phyloP scores from a whole-genome alignment of 2,329 filamentous ascomycete species.

The Aspergillus sp. region DNA sequence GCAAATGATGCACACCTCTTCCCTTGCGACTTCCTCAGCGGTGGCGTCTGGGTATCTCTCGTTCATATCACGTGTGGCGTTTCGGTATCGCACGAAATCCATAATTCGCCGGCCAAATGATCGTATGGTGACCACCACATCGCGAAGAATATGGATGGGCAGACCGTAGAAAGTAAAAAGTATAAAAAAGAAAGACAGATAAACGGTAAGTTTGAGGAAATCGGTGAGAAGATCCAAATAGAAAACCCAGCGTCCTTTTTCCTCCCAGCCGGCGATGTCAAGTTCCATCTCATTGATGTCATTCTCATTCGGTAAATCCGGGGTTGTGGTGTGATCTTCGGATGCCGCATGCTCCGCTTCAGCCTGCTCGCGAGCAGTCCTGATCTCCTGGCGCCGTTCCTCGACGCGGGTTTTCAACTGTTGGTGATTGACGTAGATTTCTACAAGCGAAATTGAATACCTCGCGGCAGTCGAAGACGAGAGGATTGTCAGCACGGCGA shows the following conservation, averaged over 20 bases:
- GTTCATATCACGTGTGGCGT: slow-evolving; percentile 93
- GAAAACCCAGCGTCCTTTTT: slow-evolving; percentile 90
- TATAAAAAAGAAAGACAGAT: slow-evolving; percentile 88
- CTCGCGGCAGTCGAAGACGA: slow-evolving; percentile 76
- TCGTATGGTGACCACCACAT: slow-evolving; percentile 89
- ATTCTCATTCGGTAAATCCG: slow-evolving; percentile 62
- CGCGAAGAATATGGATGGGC: slow-evolving; percentile 93
- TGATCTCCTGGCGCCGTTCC: slow-evolving; percentile 67
- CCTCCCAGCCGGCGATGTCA: slow-evolving; percentile 93
- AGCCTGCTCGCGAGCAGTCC: slow-evolving; percentile 52
- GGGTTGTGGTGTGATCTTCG: slow-evolving; percentile 35
- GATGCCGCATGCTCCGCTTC: slow-evolving; percentile 38
- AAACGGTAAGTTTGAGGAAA: slow-evolving; percentile 86
- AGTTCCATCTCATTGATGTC: slow-evolving; percentile 91
- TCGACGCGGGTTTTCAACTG: slow-evolving; percentile 71
- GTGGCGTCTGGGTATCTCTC: slow-evolving; percentile 86
- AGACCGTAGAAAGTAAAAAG: slow-evolving; percentile 91
- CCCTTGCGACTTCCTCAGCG: slow-evolving; percentile 75
- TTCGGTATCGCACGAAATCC: slow-evolving; percentile 85
- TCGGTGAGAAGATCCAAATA: slow-evolving; percentile 85
- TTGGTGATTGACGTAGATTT: slow-evolving; percentile 70
- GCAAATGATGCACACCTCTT: slow-evolving; percentile 97
- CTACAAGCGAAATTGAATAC: slow-evolving; percentile 75
- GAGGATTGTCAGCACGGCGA: slow-evolving; percentile 78
- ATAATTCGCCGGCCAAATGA: slow-evolving; percentile 89